Evolutionary conservation across 768 basidiomycete species (phyloP), one percentile per base, ranked within the genome.

Genomic region (Amanita jacksonii): DNA sequence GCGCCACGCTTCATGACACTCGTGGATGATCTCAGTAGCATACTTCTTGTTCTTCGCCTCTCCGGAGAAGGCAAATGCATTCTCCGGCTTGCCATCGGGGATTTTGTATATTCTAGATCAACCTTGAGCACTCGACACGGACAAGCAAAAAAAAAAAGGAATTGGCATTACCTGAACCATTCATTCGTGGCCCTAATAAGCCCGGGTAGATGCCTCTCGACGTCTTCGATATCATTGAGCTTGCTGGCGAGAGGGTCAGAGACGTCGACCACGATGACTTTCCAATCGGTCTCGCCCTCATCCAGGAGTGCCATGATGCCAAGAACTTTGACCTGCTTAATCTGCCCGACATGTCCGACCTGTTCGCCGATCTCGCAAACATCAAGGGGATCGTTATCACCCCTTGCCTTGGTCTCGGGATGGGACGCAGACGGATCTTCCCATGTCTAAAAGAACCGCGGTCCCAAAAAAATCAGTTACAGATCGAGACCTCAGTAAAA

Each of bases 31-130:
- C 68, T 98, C 94, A 43, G 87, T 90, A 24, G 96, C 96, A 62
- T 98, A 99, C 65, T 94, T 96, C 76, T 94, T 96, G 76, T 96
- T 96, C 74, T 98, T 99, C 52, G 94, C 94, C 69, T 99, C 96
- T 46, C 96, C 96, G 42, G 90, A 93, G 79, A 99, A 99, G 13
- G 96, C 96, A 59, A 99, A 99, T 52, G 84, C 82, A 72, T 99
- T 99, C 70, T 97, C 91, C 54, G 84, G 82, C 77, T 93, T 91
- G 54, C 87, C 89, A 62, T 93, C 90, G 60, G 90, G 88, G 58
- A 91, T 91, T 68, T 91, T 92, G 82, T 92, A 92, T 65, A 92
- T 91, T 63, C 88, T 90, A 51, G n/a, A n/a, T n/a, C n/a, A n/a
- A n/a, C n/a, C n/a, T n/a, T n/a, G n/a, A n/a, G n/a, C n/a, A n/a